Conservation (phyloP, 306 rosid genomes). For the Aeschynomene evenia region DNA sequence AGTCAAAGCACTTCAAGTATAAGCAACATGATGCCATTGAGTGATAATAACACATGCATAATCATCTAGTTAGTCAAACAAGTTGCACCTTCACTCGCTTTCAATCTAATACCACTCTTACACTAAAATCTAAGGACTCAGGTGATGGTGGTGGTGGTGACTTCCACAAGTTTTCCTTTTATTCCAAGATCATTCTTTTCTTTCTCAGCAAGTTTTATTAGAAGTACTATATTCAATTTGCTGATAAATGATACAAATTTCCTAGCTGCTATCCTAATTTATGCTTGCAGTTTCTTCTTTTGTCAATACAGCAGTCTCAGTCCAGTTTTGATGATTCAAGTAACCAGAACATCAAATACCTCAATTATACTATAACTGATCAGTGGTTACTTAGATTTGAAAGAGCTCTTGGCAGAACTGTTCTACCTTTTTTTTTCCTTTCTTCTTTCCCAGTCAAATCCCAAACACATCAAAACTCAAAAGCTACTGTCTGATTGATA, state of each 20-base stretch:
- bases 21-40: neutral
- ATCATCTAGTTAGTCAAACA: neutral
- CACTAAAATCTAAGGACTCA: neutral
- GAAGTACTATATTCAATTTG: neutral
- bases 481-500: neutral
- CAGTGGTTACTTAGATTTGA: neutral
- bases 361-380: neutral
- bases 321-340: neutral
- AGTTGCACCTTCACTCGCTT: neutral
- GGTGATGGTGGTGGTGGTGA: neutral
- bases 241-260: neutral
- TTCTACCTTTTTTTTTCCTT: neutral
- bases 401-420: neutral
- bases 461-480: neutral
- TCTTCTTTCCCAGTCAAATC: neutral
- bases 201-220: neutral
- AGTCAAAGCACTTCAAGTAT: conserved; percentile 6
- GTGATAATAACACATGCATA: neutral
- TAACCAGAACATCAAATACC: neutral
- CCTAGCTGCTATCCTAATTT: neutral
- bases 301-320: neutral
- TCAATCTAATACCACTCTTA: neutral
- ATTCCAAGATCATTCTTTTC: neutral
- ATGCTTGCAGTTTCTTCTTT: neutral
- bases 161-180: neutral